Evolutionary conservation across 2,329 filamentous ascomycete species (phyloP), one percentile per base, ranked within the genome.

Genomic region (Cadophora sp.): DNA sequence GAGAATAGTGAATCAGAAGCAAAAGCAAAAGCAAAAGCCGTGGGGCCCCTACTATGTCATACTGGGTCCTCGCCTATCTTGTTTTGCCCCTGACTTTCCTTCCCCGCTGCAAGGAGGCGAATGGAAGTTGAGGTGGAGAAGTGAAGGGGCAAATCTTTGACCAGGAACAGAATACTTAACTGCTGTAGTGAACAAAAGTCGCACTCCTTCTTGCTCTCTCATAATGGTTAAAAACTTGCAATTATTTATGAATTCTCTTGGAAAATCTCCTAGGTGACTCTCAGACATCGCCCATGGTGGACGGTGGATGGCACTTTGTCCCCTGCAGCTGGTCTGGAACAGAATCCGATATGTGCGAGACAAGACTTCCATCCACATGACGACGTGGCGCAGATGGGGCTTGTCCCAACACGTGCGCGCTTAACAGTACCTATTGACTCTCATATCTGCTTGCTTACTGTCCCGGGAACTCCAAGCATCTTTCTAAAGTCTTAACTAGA

Each of bases 41-140:
- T 39, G 36, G 36, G 36, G 36, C 36, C 36, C 36, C 8, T 39
- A 13, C 36, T 39, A 48, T 48, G 47, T 50, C 22, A 50, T 50
- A 22, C 4, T 50, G 47, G 47, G 27, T n/a, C 47, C 47, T 39
- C 36, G 36, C 36, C 36, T 39, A 39, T 13, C 36, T 9, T 27
- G 47, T 22, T 8, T 9, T 27, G 47, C 47, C 47, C 22, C 47
- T 50, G 47, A 24, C 9, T 8, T 39, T 8, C 1, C 22, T 50
- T 50, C 47, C 47, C 47, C 47, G 47, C 47, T 18, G 47, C 47
- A 50, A 5, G 47, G 47, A 50, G 22, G 20, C 47, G 47, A 50
- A n/a, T n/a, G 9, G 2, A 2, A 39, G 36, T 9, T 5, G 11
- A 13, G 36, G 36, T 39, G 36, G 36, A 39, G 36, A 39, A 30